These are phyloP conservation scores for Pyricularia pennisetigena DNA, from an alignment of 2,329 filamentous ascomycete species.

Conservation along the genomic window DNA sequence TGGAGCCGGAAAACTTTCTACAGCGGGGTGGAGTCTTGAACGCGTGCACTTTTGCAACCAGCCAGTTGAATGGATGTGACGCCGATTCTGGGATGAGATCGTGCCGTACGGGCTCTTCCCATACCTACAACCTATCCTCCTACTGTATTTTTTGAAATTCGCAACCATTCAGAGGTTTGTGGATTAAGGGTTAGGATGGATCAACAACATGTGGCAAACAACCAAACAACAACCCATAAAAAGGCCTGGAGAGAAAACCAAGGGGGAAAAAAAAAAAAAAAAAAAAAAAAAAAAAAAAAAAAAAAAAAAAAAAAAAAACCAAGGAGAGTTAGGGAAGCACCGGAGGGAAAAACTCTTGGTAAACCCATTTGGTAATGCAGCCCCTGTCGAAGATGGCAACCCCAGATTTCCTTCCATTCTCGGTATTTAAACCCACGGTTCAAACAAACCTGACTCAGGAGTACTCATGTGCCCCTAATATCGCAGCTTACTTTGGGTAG, in stretches of 20 bases:
- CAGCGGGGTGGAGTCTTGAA: not conserved
- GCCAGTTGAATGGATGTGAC: not conserved
- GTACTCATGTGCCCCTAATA: not conserved
- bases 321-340: not conserved
- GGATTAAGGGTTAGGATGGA: not conserved
- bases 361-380: no score
- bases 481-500: not conserved
- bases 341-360: not conserved
- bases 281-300: not conserved
- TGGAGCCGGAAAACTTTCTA: not conserved
- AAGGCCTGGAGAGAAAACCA: not conserved
- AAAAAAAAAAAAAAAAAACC: not conserved
- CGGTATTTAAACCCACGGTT: not conserved
- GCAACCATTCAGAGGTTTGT: not conserved
- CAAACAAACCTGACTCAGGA: not conserved
- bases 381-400: not conserved
- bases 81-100: not conserved
- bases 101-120: not conserved
- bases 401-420: not conserved
- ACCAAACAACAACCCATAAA: not conserved
- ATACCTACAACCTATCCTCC: no score
- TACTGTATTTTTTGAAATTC: not conserved
- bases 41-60: not conserved
- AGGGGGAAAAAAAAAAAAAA: not conserved
- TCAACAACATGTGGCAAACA: not conserved